These are phyloP conservation scores for Sugiyamaella boreocaroliniensis DNA, from an alignment of 805 yeast species.

Conservation along the genomic window DNA sequence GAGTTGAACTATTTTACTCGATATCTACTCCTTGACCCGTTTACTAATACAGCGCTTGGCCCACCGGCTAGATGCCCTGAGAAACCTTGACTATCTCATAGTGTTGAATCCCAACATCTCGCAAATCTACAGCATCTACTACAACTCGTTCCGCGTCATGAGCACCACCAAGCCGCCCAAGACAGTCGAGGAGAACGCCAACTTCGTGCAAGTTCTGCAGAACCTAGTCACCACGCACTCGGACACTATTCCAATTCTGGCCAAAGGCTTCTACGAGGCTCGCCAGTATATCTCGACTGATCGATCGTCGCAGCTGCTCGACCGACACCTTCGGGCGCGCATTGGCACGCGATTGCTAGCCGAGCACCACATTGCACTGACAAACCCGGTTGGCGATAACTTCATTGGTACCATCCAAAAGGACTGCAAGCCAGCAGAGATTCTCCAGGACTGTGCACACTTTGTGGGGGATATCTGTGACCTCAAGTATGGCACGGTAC, in stretches of 20 bases:
- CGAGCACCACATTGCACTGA: constrained; percentile 70
- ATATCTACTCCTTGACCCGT: not conserved
- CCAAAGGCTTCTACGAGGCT: constrained; percentile 76
- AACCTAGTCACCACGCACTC: constrained; percentile 68
- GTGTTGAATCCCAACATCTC: constrained; percentile 83
- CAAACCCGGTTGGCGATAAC: constrained; percentile 40
- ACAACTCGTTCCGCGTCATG: constrained; percentile 56
- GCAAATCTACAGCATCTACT: constrained; percentile 64
- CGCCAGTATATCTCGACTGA: constrained; percentile 38
- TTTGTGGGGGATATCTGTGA: constrained; percentile 78
- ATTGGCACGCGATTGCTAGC: constrained; percentile 82
- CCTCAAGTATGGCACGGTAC: constrained; percentile 73
- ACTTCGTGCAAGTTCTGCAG: constrained; percentile 47
- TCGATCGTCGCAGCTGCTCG: constrained; percentile 56
- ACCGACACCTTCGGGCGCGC: constrained; percentile 72
- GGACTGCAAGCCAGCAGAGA: constrained; percentile 53
- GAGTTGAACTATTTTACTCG: not conserved
- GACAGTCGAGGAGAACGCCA: constrained; percentile 47
- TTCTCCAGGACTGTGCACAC: constrained; percentile 58
- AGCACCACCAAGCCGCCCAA: constrained; percentile 38
- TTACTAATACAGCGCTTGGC: constrained; percentile 41
- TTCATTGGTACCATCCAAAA: constrained; percentile 64
- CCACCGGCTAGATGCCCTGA: constrained; percentile 60
- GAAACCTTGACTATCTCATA: constrained; percentile 74
- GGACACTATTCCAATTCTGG: constrained; percentile 74